phyloP scores from a whole-genome alignment of 441 rosid species.

The Jatropha multifida region DNA sequence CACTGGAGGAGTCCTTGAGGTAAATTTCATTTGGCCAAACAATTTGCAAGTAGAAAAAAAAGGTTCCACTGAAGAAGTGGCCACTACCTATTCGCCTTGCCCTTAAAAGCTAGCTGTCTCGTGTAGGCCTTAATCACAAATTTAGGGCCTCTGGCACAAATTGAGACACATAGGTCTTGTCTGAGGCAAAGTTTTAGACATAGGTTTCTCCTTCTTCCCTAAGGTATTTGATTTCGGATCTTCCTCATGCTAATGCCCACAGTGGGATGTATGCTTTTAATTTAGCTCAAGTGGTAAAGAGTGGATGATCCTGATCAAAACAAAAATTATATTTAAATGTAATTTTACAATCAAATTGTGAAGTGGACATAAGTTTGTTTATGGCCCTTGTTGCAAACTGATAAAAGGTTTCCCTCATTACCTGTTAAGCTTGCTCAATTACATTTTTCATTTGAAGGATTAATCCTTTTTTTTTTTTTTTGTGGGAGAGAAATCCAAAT shows the following conservation, averaged over 20 bases:
- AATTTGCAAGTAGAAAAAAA: not conserved
- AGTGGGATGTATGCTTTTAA: not conserved
- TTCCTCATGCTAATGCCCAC: not conserved
- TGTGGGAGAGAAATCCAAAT: not conserved
- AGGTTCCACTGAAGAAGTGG: not conserved
- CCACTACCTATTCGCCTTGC: not conserved
- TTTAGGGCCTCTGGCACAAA: not conserved
- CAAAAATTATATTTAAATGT: not conserved
- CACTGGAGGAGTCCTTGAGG: slow-evolving; percentile 97
- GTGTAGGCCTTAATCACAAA: not conserved
- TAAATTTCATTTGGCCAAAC: slow-evolving; percentile 24
- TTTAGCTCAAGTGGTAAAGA: not conserved
- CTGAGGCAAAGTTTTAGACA: not conserved
- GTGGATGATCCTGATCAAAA: not conserved
- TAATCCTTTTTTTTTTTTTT: not conserved
- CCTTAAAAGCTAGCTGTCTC: not conserved
- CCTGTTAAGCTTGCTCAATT: not conserved
- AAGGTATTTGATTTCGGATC: not conserved
- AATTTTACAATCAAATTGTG: not conserved
- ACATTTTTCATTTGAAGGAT: not conserved
- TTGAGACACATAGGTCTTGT: not conserved
- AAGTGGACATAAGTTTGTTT: not conserved
- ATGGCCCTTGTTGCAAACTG: not conserved
- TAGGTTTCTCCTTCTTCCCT: not conserved
- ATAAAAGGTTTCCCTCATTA: not conserved